Percentiles rank a stretch among this genome's conserved stretches.
Conservation (phyloP, 1,284 basidiomycete genomes). For the Entoloma clypeatum region DNA sequence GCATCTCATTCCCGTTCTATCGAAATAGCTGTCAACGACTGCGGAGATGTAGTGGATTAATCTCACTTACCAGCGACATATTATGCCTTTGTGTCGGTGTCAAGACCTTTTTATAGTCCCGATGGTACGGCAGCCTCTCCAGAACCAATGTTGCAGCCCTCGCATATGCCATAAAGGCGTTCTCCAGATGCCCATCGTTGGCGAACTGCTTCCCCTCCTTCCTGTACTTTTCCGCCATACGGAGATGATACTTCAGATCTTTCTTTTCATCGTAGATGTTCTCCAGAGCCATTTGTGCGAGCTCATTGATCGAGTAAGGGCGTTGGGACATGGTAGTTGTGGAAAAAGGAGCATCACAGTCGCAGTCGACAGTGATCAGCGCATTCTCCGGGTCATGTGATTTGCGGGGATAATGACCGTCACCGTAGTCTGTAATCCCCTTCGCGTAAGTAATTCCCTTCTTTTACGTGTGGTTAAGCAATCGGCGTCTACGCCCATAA, state of each 20-base stretch:
- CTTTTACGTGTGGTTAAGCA: too few relatives aligned
- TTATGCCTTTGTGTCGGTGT: slow-evolving; percentile 47
- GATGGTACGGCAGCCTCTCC: slow-evolving; percentile 56
- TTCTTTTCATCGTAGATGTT: slow-evolving; percentile 45
- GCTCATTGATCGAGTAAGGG: slow-evolving; percentile 52
- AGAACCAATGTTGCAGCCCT: slow-evolving; percentile 61
- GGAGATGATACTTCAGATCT: slow-evolving; percentile 53
- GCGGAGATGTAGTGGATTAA: slow-evolving; percentile 2
- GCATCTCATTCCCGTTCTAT: slow-evolving; percentile 69
- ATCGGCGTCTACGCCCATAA: too few relatives aligned
- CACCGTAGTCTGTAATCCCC: too few relatives aligned
- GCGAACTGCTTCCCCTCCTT: slow-evolving; percentile 40
- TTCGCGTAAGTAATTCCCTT: too few relatives aligned
- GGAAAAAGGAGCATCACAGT: too few relatives aligned
- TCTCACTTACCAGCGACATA: slow-evolving; percentile 53
- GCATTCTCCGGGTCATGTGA: too few relatives aligned
- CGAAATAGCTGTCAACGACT: slow-evolving; percentile 1
- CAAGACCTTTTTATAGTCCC: slow-evolving; percentile 46
- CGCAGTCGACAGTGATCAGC: too few relatives aligned
- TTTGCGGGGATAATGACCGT: too few relatives aligned
- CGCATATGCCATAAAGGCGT: slow-evolving; percentile 55
- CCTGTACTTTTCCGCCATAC: slow-evolving; percentile 50
- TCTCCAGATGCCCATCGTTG: slow-evolving; percentile 48
- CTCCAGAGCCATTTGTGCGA: slow-evolving; percentile 46
- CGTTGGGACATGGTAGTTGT: too few relatives aligned